Conservation (phyloP, 2,329 filamentous ascomycete species). For the Apiospora arundinis region DNA sequence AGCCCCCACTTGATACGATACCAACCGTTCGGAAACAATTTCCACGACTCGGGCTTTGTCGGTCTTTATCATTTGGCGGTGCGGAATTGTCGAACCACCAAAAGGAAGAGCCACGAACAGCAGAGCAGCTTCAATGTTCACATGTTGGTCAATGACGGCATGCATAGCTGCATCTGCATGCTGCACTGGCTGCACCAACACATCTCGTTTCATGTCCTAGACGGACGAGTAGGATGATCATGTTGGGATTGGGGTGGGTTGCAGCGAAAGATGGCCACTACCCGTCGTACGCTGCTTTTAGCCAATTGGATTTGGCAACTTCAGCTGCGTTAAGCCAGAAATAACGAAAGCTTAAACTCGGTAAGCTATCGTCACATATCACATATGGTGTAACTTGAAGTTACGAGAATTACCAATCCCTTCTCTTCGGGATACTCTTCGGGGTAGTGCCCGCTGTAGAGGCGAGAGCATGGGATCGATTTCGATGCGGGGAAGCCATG, state of each 20-base stretch:
- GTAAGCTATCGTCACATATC: background rate
- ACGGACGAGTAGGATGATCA: background rate
- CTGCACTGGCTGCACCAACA: background rate
- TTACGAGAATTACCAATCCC: background rate
- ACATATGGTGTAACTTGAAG: background rate
- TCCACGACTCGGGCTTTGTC: constrained; percentile 3
- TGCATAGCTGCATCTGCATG: background rate
- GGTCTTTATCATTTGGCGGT: background rate
- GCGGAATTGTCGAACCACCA: background rate
- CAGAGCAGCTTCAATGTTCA: background rate
- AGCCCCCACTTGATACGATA: background rate
- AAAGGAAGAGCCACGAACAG: background rate
- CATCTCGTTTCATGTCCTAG: background rate
- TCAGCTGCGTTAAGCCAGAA: background rate
- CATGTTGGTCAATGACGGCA: background rate
- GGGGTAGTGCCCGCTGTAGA: background rate
- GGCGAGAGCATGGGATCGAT: background rate
- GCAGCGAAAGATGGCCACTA: background rate
- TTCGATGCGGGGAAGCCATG: background rate
- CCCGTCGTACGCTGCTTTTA: background rate
- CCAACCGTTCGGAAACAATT: constrained; percentile 3
- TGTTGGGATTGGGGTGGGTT: background rate
- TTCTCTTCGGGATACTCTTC: background rate
- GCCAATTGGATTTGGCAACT: background rate
- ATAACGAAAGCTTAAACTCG: background rate